phyloP scores from a whole-genome alignment of 2,329 filamentous ascomycete genomes.

The Polytolypa hystricis region DNA sequence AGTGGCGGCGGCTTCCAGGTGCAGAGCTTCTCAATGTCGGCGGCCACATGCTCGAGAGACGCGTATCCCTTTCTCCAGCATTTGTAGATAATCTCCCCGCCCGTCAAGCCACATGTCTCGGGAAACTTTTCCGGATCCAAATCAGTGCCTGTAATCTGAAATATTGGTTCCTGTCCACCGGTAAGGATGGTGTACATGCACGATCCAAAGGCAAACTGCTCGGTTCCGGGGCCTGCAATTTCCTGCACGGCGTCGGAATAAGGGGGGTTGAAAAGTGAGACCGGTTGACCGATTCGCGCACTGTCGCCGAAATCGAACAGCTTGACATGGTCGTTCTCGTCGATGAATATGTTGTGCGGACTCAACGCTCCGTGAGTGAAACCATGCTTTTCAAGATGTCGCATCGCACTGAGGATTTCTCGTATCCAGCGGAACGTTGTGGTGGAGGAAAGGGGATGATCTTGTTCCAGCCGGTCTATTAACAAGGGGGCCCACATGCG shows the following conservation, averaged over 20 bases:
- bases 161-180: no score
- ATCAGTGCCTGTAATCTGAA: no score
- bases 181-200: slow-evolving; percentile 1
- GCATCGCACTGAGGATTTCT: neutral
- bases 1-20: no score
- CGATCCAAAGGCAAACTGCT: slow-evolving; percentile 1
- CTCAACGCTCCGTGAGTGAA: neutral
- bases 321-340: neutral
- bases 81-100: neutral
- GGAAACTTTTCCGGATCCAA: neutral
- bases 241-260: neutral
- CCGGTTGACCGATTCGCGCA: neutral
- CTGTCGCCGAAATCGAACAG: neutral
- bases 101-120: neutral
- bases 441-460: neutral
- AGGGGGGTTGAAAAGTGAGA: neutral
- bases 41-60: neutral
- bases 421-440: neutral
- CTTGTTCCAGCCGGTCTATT: neutral
- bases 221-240: neutral
- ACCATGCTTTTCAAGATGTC: neutral
- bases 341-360: neutral
- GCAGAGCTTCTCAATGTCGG: neutral
- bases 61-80: slow-evolving; percentile 1
- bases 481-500: neutral